These are phyloP conservation scores for Nelumbo lutea DNA, from an alignment of 164 flowering plant species.

Conservation along the genomic window DNA sequence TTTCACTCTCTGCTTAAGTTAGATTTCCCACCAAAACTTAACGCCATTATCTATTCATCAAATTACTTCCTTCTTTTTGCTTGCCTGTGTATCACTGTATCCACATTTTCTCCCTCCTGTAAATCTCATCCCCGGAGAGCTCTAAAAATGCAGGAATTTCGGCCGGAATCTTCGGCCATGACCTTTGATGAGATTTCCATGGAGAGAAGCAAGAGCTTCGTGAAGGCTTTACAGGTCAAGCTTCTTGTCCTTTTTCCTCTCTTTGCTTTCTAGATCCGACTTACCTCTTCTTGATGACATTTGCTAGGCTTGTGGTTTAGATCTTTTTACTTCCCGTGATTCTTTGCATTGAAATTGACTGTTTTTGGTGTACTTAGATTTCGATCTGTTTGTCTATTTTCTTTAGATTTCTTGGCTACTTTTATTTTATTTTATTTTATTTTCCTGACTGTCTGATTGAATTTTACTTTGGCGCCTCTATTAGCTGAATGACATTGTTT, in stretches of 20 bases:
- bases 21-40: conserved; percentile 21
- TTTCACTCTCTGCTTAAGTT: background rate
- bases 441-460: too few relatives aligned
- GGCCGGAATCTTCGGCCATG: conserved; percentile 42
- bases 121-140: background rate
- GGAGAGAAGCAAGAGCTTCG: conserved; percentile 86
- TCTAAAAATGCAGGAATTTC: conserved; percentile 33
- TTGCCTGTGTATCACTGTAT: background rate
- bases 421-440: too few relatives aligned
- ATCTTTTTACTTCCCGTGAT: conserved; percentile 12
- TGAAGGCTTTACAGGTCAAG: conserved; percentile 72
- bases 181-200: conserved; percentile 82
- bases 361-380: background rate
- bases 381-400: background rate
- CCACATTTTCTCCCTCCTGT: background rate
- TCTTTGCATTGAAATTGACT: background rate
- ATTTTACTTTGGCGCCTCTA: too few relatives aligned
- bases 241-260: background rate
- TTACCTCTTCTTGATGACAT: background rate
- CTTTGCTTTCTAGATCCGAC: background rate
- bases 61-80: background rate
- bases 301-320: background rate
- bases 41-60: conserved; percentile 12
- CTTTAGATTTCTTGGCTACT: background rate
- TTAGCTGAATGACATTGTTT: too few relatives aligned